Conservation (phyloP, 1,139 yeast genomes). For the Geotrichum klebahnii region DNA sequence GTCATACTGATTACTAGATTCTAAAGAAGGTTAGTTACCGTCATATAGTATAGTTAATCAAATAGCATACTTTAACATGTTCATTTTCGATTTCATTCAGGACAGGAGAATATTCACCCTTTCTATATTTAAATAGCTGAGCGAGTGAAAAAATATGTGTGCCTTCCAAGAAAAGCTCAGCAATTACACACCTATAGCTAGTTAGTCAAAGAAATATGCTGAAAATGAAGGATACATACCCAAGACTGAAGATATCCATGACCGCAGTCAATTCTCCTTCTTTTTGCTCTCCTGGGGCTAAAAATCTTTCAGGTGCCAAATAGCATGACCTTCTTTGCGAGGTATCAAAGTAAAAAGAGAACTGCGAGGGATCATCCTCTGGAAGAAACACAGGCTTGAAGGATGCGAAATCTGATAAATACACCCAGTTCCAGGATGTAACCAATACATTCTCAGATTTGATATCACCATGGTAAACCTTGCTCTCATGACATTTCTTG, state of each 20-base stretch:
- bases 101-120: slow-evolving; percentile 62
- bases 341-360: slow-evolving; percentile 86
- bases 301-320: slow-evolving; percentile 90
- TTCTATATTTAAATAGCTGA: slow-evolving; percentile 77
- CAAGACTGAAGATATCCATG: slow-evolving; percentile 87
- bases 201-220: neutral
- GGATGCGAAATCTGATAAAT: slow-evolving; percentile 76
- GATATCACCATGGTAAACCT: slow-evolving; percentile 81
- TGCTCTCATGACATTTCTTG: slow-evolving; percentile 57
- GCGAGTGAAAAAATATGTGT: slow-evolving; percentile 81
- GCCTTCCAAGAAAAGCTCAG: slow-evolving; percentile 84
- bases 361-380: slow-evolving; percentile 92
- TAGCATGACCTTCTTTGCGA: slow-evolving; percentile 84
- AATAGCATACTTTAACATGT: slow-evolving; percentile 47
- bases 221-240: slow-evolving; percentile 36
- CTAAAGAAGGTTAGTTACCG: too few species aligned
- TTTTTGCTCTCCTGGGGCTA: slow-evolving; percentile 36
- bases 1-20: slow-evolving; percentile 62
- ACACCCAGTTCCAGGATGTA: slow-evolving; percentile 85
- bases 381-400: slow-evolving; percentile 84
- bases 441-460: slow-evolving; percentile 84
- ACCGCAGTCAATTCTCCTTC: slow-evolving; percentile 51
- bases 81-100: slow-evolving; percentile 52
- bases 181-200: slow-evolving; percentile 61
- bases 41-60: too few species aligned